Base-by-base conservation (phyloP, 179 eudicot species). In the Kewa caespitosa region DNA sequence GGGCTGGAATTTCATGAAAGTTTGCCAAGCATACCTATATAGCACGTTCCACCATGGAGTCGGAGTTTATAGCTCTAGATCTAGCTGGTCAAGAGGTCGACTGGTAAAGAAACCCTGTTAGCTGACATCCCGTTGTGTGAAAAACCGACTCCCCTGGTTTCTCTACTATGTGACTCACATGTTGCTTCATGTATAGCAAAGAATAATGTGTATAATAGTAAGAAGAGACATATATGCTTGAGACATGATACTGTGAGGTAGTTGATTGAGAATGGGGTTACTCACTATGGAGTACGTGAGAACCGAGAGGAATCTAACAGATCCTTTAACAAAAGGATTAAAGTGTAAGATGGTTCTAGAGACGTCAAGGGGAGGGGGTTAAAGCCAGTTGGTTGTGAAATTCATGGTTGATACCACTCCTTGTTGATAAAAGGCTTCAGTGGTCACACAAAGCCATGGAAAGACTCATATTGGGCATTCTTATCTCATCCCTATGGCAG, bases 11-110 rank as follows among this genome's bases (percentile, higher is more conserved):
- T 4, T 70, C 20, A 27, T 77, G 63, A 64, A 77, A 77, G 31
- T 70, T 63, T n/a, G 46, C 38, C 4, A 78, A 78, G 20, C 74
- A 76, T n/a, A 75, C 50, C 8, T 28, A 30, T 22, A 75, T 65
- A 30, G 64, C 72, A n/a, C 23, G 50, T 10, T 67, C 64, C 32
- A 67, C 48, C 17, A 75, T 67, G 78, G 78, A 75, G 31, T 67
- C 65, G 7, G 64, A 76, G 42, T 76, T 76, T 46, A 37, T 76
- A 1, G 7, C 43, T 33, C 42, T 65, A 13, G 20, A 10, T 17
- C 37, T 5, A 20, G 32, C 1, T 6, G 69, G 39, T 20, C 27
- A 37, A 27, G n/a, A 64, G 27, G 41, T 13, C 3, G 41, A 64
- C 27, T 64, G 69, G 69, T 27, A 31, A 6, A 64, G n/a, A n/a